Evolutionary conservation across 169 alveolate genomes (phyloP), one percentile per base, ranked within the genome.

Genomic region (Plasmodium vinckei): DNA sequence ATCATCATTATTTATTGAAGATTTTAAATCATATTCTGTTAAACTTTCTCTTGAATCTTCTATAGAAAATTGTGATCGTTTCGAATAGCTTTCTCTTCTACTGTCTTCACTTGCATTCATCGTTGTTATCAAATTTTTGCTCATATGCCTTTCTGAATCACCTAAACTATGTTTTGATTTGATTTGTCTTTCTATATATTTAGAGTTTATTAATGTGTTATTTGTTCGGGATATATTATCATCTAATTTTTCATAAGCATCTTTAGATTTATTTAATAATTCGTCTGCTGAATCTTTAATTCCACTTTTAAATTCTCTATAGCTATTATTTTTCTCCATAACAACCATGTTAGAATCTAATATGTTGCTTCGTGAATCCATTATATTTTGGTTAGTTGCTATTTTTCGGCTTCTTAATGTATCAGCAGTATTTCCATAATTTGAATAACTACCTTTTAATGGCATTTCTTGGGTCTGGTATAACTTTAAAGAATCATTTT

Each of bases 271-370:
- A 33, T 0, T 33, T 49, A 77, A 47, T n/a, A 42, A 44, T 9
- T 60, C 27, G 21, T 42, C 33, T 6, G 17, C 44, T n/a, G 88
- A 77, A 21, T 77, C 88, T 9, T 1, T 42, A 33, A 42, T 19
- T 21, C 17, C 47, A 60, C 51, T 59, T 19, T 42, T 71, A 42
- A 60, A 71, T 33, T 71, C 84, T 70, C 60, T 70, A 19, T 71
- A 53, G 27, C 57, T 60, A 39, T 71, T 17, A 23, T 71, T 71
- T 53, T 71, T 64, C 13, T 51, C 54, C 9, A 42, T 21, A 71
- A 53, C 44, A 19, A 23, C 19, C 49, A 23, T 71, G 10, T 42
- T 71, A 49, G 84, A 19, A 51, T 59, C 10, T 3, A 49, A 56
- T 10, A 25, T 17, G 57, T 25, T 64, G 23, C n/a, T 49, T 19